Evolutionary conservation across 202 grass and related monocot genomes (phyloP).

Genomic region (Setaria italica): DNA sequence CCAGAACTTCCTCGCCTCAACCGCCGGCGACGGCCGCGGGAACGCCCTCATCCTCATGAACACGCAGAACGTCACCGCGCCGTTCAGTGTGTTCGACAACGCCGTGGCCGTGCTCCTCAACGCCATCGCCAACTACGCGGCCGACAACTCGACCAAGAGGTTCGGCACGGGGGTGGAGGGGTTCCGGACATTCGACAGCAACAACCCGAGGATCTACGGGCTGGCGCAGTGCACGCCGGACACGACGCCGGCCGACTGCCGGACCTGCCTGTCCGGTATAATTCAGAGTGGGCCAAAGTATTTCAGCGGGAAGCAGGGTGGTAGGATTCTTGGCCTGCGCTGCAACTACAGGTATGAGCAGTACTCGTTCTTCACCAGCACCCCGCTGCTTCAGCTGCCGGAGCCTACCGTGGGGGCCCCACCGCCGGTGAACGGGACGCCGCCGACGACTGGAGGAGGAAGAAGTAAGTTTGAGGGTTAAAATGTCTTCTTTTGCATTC

Average conservation of each 20-base stretch:
- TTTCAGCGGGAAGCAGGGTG: constrained; percentile 53
- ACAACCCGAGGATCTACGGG: constrained; percentile 25
- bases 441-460: background rate
- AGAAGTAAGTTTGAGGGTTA: constrained; percentile 30
- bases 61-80: constrained; percentile 35
- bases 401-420: constrained; percentile 8
- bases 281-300: background rate
- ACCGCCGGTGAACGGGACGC: constrained; percentile 10
- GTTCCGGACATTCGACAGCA: constrained; percentile 30
- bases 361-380: constrained; percentile 34
- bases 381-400: constrained; percentile 48
- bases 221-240: constrained; percentile 69
- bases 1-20: background rate
- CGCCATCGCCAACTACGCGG: constrained; percentile 42
- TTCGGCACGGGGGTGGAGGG: constrained; percentile 53
- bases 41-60: background rate
- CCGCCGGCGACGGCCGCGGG: background rate
- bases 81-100: constrained; percentile 21
- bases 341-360: constrained; percentile 65
- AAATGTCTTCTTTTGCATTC: background rate
- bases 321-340: constrained; percentile 10
- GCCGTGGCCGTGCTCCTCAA: constrained; percentile 46
- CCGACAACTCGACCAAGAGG: constrained; percentile 30
- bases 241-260: constrained; percentile 30
- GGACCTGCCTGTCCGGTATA: constrained; percentile 16